Percentiles rank a stretch among this genome's conserved stretches.
phyloP scores from a whole-genome alignment of 2,329 filamentous ascomycete genomes.

The Raffaelea albimanens region DNA sequence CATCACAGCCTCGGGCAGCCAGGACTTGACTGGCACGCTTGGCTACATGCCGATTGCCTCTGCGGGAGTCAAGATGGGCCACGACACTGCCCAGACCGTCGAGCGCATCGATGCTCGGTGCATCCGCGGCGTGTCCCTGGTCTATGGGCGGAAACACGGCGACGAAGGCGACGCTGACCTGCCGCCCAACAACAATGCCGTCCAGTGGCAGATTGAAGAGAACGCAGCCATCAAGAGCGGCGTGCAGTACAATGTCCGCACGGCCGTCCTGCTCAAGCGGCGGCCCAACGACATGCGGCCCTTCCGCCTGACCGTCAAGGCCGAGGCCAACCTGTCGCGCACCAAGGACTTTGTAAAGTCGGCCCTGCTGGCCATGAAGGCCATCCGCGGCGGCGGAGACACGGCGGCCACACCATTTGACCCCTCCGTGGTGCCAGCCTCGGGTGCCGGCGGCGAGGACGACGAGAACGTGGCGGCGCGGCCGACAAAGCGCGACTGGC shows the following conservation, averaged over 20 bases:
- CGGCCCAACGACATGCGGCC: constrained; percentile 12
- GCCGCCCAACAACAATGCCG: background rate
- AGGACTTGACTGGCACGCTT: background rate
- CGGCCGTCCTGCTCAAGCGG: constrained; percentile 43
- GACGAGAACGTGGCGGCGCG: background rate
- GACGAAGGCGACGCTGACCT: background rate
- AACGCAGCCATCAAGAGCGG: background rate
- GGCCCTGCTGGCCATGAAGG: background rate
- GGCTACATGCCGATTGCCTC: background rate
- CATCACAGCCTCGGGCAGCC: background rate
- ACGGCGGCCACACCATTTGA: background rate
- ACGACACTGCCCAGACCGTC: background rate
- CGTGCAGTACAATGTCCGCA: constrained; percentile 13
- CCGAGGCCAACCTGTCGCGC: background rate
- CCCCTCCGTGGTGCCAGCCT: background rate
- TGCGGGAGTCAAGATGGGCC: background rate
- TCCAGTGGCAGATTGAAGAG: background rate
- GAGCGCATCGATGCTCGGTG: background rate
- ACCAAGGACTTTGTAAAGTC: background rate
- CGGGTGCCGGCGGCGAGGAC: background rate
- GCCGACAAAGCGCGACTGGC: background rate
- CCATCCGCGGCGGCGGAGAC: background rate
- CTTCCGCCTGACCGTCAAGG: background rate
- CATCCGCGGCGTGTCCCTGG: background rate
- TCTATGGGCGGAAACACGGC: background rate